Base-by-base conservation (phyloP, 257 asterid species). In the Fraxinus cuspidata region DNA sequence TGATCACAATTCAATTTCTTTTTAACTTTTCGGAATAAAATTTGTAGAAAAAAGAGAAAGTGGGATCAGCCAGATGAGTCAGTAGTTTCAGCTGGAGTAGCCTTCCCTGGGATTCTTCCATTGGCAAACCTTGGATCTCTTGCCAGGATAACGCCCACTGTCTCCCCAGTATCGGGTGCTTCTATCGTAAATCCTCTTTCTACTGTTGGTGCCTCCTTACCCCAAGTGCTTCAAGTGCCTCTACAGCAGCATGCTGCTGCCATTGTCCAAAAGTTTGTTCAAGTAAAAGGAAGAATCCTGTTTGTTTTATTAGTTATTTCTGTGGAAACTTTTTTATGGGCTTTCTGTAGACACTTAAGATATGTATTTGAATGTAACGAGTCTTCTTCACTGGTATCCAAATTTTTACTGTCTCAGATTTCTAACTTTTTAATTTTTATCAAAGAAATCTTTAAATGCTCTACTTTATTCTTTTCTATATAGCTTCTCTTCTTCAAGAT, bases 61-160 rank as follows among this genome's bases (percentile, higher is more conserved):
- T 96, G 99, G 98, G 99, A 96, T 83, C 97, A 91, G 89, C 97
- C 97, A 18, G 98, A 89, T 1, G 97, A 91, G 88, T 81, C 92
- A 9, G 72, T 91, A 80, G 78, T 89, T 81, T 84, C 97, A 75
- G 90, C 89, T 73, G 95, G 90, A 77, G 76, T 80, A 70, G 81
- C 85, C 11, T 73, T 86, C 53, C 88, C 94, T 34, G 93, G 92
- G 78, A 69, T 83, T 79, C 82, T 88, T 72, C 96, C 94, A 6
- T 73, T 88, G 72, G 82, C 86, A 67, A 86, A 86, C 69, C 68
- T 80, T 84, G 94, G 96, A 74, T 83, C 90, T 79, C 71, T 86
- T 79, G 80, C 85, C 47, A 83, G 88, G 75, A 79, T 88, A 73
- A 63, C 81, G 75, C 92, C 93, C 66, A 70, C 86, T 69, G 74